These are phyloP conservation scores for Cyberlindnera saturnus DNA, from an alignment of 805 yeast genomes.

Conservation along the genomic window DNA sequence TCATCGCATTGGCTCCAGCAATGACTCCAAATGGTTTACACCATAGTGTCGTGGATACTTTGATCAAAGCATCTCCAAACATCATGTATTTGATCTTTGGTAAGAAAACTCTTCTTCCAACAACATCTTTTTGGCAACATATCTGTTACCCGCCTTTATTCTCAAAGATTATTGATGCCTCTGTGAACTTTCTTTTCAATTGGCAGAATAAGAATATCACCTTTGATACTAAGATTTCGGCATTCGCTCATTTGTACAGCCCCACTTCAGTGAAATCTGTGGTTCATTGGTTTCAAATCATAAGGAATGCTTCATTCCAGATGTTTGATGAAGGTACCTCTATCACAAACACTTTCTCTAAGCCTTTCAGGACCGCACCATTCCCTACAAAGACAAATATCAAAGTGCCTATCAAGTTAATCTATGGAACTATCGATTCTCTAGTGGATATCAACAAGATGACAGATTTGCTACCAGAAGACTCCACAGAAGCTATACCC, in stretches of 20 bases:
- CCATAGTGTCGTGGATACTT: conserved; percentile 67
- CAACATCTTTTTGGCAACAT: conserved; percentile 72
- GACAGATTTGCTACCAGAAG: conserved; percentile 57
- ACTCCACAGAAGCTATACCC: conserved; percentile 44
- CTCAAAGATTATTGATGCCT: conserved; percentile 61
- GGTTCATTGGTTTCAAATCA: conserved; percentile 96
- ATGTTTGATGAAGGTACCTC: conserved; percentile 71
- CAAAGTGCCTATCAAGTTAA: conserved; percentile 63
- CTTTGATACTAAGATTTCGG: conserved; percentile 65
- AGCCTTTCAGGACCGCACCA: conserved; percentile 28
- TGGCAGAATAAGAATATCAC: conserved; percentile 77
- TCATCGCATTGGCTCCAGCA: conserved; percentile 89
- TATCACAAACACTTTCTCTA: conserved; percentile 30
- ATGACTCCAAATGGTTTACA: conserved; percentile 85
- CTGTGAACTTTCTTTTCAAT: conserved; percentile 63
- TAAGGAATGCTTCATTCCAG: conserved; percentile 69
- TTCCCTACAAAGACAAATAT: conserved; percentile 62
- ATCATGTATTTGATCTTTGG: conserved; percentile 73
- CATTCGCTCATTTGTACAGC: conserved; percentile 83
- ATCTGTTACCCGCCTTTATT: conserved; percentile 74
- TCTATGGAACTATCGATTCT: conserved; percentile 79
- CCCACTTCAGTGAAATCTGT: conserved; percentile 88
- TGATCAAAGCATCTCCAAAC: conserved; percentile 73
- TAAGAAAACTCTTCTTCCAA: conserved; percentile 61
- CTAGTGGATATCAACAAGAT: conserved; percentile 81